These are phyloP conservation scores for Tilletia walkeri DNA, from an alignment of 1,284 basidiomycete species.

Conservation along the genomic window DNA sequence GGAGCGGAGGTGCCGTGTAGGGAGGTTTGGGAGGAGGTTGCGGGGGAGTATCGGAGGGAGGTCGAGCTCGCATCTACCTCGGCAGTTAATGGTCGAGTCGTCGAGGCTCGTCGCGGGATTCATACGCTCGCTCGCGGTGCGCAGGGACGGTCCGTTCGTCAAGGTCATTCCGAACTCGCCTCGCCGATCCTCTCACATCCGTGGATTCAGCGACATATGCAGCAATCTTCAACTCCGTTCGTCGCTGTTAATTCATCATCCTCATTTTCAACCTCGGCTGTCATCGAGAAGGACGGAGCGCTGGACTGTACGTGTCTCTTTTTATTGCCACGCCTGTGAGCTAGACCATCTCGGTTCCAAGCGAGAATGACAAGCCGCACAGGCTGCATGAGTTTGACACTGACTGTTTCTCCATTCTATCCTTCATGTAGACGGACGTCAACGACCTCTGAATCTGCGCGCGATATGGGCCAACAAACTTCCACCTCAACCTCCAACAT, in stretches of 20 bases:
- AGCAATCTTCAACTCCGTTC: too few species aligned
- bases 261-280: conserved; percentile 63
- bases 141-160: not conserved
- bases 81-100: not conserved
- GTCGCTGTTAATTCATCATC: not conserved
- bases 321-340: not conserved
- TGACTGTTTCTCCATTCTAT: too few species aligned
- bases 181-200: not conserved
- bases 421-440: not conserved
- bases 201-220: not conserved
- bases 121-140: not conserved
- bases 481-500: not conserved
- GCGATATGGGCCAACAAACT: not conserved
- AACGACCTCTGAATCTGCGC: not conserved
- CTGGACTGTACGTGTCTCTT: conserved; percentile 1
- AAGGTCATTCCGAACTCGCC: too few species aligned
- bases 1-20: conserved; percentile 74
- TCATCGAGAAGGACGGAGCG: conserved; percentile 66
- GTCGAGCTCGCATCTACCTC: not conserved
- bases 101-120: not conserved
- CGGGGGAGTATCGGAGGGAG: conserved; percentile 21
- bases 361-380: too few species aligned
- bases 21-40: conserved; percentile 58
- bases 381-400: too few species aligned
- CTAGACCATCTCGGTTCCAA: not conserved